These are phyloP conservation scores for Hura crepitans DNA, from an alignment of 441 rosid species.

Conservation along the genomic window DNA sequence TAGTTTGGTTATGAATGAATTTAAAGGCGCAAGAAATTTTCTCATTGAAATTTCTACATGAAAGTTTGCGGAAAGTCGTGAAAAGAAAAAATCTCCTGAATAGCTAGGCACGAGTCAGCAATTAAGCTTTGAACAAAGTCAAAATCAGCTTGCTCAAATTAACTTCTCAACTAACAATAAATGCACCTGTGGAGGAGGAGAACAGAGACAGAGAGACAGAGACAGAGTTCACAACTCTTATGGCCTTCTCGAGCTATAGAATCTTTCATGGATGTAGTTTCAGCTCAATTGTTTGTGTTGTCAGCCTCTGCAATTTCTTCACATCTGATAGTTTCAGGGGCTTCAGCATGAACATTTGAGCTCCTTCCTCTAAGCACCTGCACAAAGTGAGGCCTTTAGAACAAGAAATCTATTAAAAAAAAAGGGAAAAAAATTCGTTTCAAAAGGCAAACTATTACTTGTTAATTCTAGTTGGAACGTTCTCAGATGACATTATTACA, in stretches of 20 bases:
- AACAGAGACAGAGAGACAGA: too few relatives aligned
- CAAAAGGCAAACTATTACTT: conserved; percentile 36
- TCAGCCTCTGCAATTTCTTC: conserved; percentile 36
- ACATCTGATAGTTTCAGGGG: conserved; percentile 79
- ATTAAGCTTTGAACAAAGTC: conserved; percentile 1
- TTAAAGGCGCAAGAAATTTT: too few relatives aligned
- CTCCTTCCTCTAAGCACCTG: conserved; percentile 86
- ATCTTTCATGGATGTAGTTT: conserved; percentile 29
- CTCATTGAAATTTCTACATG: background rate
- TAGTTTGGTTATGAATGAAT: too few relatives aligned
- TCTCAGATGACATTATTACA: conserved; percentile 81
- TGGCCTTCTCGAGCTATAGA: background rate
- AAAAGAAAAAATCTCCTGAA: background rate
- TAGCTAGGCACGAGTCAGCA: background rate
- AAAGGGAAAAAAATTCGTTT: background rate
- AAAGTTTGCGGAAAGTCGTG: background rate
- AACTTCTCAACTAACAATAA: conserved; percentile 1
- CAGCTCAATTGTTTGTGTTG: too few relatives aligned
- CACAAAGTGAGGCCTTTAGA: background rate
- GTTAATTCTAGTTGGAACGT: conserved; percentile 60
- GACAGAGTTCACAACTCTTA: too few relatives aligned
- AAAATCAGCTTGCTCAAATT: background rate
- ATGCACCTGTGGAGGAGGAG: background rate
- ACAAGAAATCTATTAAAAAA: background rate
- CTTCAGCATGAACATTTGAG: conserved; percentile 83